phyloP scores from a whole-genome alignment of 305 asterid genomes.

The Fraxinus ornus region DNA sequence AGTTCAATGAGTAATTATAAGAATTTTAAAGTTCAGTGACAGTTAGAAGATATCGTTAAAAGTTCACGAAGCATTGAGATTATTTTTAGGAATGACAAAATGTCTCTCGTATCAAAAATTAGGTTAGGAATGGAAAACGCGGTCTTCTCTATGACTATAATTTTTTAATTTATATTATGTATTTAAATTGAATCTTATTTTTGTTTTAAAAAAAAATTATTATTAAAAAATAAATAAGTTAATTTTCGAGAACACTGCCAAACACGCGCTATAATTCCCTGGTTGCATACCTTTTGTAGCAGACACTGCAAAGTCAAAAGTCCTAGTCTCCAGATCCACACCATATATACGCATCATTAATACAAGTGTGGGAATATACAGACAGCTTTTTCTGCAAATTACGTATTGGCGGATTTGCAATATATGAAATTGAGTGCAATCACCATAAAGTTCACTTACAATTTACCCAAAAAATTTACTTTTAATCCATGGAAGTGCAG shows the following conservation, averaged over 20 bases:
- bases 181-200: too few species aligned
- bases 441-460: not conserved
- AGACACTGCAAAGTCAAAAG: not conserved
- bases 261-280: not conserved
- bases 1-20: not conserved
- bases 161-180: not conserved
- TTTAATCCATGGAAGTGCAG: slow-evolving; percentile 56
- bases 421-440: not conserved
- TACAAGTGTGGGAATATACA: not conserved
- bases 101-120: not conserved
- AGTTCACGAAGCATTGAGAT: not conserved
- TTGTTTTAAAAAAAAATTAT: too few species aligned
- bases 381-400: not conserved
- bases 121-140: not conserved
- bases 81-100: not conserved
- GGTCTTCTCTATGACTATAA: not conserved
- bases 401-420: not conserved
- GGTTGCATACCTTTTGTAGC: not conserved
- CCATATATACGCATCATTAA: not conserved
- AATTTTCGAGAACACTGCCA: too few species aligned
- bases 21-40: not conserved
- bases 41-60: not conserved
- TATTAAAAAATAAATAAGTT: too few species aligned
- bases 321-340: not conserved
- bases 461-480: not conserved